A percentile compares a stretch with the other conserved stretches of the same genome.
These are phyloP conservation scores for Yamadazyma conglobata DNA, from an alignment of 1,139 yeast species.

Conservation along the genomic window DNA sequence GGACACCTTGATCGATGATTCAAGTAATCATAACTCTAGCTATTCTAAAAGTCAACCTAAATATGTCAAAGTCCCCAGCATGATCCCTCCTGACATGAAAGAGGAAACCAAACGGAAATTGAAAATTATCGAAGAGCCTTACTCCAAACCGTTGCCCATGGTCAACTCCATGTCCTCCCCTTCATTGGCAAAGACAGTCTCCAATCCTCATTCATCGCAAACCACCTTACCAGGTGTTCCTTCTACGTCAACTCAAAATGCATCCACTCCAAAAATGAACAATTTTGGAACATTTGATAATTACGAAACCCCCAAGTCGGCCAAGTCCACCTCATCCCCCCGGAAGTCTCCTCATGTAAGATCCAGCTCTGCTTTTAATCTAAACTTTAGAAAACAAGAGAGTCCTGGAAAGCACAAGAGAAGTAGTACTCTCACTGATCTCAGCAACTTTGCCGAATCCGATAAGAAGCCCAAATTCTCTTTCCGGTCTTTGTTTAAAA, in stretches of 20 bases:
- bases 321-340: slow-evolving; percentile 15
- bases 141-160: background rate
- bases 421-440: slow-evolving; percentile 25
- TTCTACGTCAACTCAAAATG: background rate
- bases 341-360: slow-evolving; percentile 26
- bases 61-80: slow-evolving; percentile 16
- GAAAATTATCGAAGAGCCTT: slow-evolving; percentile 1
- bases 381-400: slow-evolving; percentile 14
- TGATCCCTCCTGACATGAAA: slow-evolving; percentile 13
- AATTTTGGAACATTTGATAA: slow-evolving; percentile 7
- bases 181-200: background rate
- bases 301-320: slow-evolving; percentile 5
- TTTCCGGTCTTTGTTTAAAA: slow-evolving; percentile 37
- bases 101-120: slow-evolving; percentile 3
- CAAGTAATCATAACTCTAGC: slow-evolving; percentile 1
- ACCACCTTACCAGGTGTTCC: background rate
- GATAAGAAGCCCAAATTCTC: slow-evolving; percentile 34
- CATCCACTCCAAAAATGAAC: slow-evolving; percentile 5
- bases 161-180: background rate
- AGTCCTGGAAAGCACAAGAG: slow-evolving; percentile 22
- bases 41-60: slow-evolving; percentile 7
- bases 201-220: background rate
- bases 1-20: slow-evolving; percentile 23
- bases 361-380: slow-evolving; percentile 29
- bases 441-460: slow-evolving; percentile 14